Base-by-base conservation (phyloP, 805 yeast genomes). In the Saturnispora galanensis region DNA sequence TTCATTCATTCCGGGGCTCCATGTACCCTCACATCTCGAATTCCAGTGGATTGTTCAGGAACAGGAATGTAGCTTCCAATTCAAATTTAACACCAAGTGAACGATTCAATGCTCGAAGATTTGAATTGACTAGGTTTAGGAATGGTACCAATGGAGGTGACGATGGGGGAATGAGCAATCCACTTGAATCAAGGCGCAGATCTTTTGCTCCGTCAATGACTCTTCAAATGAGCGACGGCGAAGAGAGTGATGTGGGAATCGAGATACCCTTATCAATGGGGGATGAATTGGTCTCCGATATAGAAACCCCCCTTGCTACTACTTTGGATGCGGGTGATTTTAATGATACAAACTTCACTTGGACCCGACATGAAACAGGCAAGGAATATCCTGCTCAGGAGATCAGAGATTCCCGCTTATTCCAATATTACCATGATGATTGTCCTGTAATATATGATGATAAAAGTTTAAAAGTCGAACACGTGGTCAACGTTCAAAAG, bases 361-460 rank as follows among this genome's bases (percentile, higher is more conserved):
- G 41, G 41, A 37, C 34, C 5, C 36, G 45, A 18, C 31, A 18
- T 11, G 45, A 42, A 36, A 42, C 35, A 16, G 45, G 45, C 9
- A 35, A 42, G 10, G 37, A 36, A 31, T 43, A 43, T 29, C 11
- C 9, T 1, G 10, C 12, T 10, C 15, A 32, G 9, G 37, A 26
- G n/a, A 26, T 43, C 1, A 13, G 10, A 3, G 21, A 26, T 10
- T 38, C 42, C 8, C 7, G 18, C 11, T 28, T 43, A 16, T 43
- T 43, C 18, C 33, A 32, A 8, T 43, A 43, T 26, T 9, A 38
- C 21, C 10, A 15, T 8, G 41, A 43, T 12, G 34, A 37, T 33
- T 43, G 41, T 12, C 46, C 46, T 6, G 34, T 43, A 16, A 18
- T 35, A 17, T 21, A 30, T 18, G 16, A 31, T 12, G 26, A 31